A percentile compares a stretch with the other conserved stretches of the same genome.
Conservation (phyloP, 2,329 filamentous ascomycete species). For the Pseudocercospora vitis region DNA sequence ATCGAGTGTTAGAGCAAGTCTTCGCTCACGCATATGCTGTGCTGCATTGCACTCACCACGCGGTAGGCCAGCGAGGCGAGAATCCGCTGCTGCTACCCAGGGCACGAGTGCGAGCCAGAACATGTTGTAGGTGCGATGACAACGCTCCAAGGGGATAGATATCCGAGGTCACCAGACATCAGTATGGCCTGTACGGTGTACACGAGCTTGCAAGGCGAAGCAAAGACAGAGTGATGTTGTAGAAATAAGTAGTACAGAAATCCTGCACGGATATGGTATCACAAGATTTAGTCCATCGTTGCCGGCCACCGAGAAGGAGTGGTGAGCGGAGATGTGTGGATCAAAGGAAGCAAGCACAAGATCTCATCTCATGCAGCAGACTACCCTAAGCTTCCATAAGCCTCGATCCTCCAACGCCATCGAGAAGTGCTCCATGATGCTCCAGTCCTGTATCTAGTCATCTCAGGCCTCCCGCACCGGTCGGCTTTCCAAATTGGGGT, state of each 20-base stretch:
- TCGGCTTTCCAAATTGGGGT: not conserved
- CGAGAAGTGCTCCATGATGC: too few species aligned
- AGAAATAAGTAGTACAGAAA: too few species aligned
- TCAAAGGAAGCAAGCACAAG: not conserved
- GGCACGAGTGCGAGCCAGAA: not conserved
- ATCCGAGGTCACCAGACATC: not conserved
- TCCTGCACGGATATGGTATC: too few species aligned
- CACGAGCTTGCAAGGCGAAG: not conserved
- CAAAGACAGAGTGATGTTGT: not conserved
- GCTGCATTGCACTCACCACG: not conserved
- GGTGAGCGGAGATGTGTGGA: too few species aligned
- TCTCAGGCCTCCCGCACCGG: too few species aligned
- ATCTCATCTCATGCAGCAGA: constrained; percentile 3
- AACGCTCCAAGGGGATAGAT: not conserved
- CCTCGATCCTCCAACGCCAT: not conserved
- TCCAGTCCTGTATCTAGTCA: too few species aligned
- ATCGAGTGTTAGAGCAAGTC: not conserved
- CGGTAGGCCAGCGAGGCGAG: not conserved
- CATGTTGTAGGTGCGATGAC: not conserved
- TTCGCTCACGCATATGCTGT: not conserved
- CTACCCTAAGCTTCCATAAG: constrained; percentile 1
- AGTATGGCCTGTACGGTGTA: not conserved
- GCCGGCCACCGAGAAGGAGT: too few species aligned
- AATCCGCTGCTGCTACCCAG: not conserved
- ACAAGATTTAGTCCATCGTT: too few species aligned